Conservation (phyloP, 1,284 basidiomycete genomes). For the Cryptococcus deneoformans region DNA sequence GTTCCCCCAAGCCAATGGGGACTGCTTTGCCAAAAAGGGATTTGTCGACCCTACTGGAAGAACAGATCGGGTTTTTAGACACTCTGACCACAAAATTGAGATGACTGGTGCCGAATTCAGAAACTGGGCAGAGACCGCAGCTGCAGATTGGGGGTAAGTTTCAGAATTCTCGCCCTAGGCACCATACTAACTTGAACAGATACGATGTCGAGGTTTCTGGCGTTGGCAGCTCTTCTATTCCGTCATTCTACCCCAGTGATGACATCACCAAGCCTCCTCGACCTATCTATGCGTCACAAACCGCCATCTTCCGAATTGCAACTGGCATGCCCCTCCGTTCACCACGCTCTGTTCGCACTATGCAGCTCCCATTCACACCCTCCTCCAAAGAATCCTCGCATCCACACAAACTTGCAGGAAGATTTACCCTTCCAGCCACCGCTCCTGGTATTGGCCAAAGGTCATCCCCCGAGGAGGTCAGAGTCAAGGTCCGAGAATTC, state of each 20-base stretch:
- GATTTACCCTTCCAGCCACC: constrained; percentile 53
- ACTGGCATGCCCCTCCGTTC: constrained; percentile 43
- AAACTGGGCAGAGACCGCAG: constrained; percentile 62
- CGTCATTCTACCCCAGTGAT: constrained; percentile 41
- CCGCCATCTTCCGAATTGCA: constrained; percentile 61
- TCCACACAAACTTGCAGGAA: constrained; percentile 53
- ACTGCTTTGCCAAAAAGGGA: constrained; percentile 54
- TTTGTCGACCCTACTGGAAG: constrained; percentile 30
- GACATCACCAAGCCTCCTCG: constrained; percentile 26
- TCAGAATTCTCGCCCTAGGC: too few relatives aligned
- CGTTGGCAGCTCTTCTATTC: constrained; percentile 45
- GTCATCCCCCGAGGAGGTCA: constrained; percentile 54
- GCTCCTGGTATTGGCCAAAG: constrained; percentile 35
- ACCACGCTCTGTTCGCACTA: constrained; percentile 46
- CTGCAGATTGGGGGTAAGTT: constrained; percentile 57
- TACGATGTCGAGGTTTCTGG: constrained; percentile 47
- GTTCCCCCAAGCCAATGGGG: constrained; percentile 63
- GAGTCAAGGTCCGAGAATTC: constrained; percentile 53
- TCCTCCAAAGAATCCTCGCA: constrained; percentile 30
- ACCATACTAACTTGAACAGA: constrained; percentile 3
- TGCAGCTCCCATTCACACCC: constrained; percentile 47
- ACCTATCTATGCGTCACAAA: constrained; percentile 63
- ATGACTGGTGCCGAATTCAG: constrained; percentile 81
- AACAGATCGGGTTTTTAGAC: constrained; percentile 14
- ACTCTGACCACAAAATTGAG: constrained; percentile 89